Conservation (phyloP, 768 basidiomycete genomes). For the Hydnomerulius pinastri region DNA sequence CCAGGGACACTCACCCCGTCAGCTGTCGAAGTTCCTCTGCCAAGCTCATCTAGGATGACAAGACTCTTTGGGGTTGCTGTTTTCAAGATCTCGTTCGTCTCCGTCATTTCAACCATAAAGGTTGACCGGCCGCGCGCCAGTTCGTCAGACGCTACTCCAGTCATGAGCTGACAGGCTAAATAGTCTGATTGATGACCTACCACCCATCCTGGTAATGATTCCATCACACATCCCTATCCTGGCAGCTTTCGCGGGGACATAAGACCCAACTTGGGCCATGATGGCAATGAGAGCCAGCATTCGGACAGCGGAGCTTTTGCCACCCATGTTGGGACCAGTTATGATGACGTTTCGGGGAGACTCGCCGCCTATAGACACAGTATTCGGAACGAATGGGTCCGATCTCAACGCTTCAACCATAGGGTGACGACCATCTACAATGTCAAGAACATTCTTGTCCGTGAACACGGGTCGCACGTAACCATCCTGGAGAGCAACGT, state of each 20-base stretch:
- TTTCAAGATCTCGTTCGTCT: conserved; percentile 87
- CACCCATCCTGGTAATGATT: conserved; percentile 88
- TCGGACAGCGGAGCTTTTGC: conserved; percentile 82
- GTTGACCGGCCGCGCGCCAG: conserved; percentile 85
- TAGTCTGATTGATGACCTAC: conserved; percentile 40
- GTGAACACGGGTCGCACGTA: conserved; percentile 81
- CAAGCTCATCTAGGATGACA: conserved; percentile 89
- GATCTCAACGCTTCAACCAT: conserved; percentile 81
- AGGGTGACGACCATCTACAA: conserved; percentile 87
- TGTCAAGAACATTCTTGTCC: conserved; percentile 65
- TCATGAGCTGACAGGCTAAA: conserved; percentile 2
- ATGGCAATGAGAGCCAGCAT: conserved; percentile 77
- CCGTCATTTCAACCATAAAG: conserved; percentile 96
- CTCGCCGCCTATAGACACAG: conserved; percentile 61
- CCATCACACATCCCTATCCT: conserved; percentile 81
- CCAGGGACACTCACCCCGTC: conserved; percentile 63
- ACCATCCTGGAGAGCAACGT: conserved; percentile 71
- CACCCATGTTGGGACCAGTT: conserved; percentile 87
- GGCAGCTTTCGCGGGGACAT: conserved; percentile 80
- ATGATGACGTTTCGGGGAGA: conserved; percentile 64
- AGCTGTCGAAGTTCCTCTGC: conserved; percentile 88
- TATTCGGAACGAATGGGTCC: conserved; percentile 88
- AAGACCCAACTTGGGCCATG: conserved; percentile 88
- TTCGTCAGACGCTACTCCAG: conserved; percentile 75
- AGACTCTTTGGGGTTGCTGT: conserved; percentile 74